Conservation (phyloP, 2,329 filamentous ascomycete genomes). For the Penicillium sp. region DNA sequence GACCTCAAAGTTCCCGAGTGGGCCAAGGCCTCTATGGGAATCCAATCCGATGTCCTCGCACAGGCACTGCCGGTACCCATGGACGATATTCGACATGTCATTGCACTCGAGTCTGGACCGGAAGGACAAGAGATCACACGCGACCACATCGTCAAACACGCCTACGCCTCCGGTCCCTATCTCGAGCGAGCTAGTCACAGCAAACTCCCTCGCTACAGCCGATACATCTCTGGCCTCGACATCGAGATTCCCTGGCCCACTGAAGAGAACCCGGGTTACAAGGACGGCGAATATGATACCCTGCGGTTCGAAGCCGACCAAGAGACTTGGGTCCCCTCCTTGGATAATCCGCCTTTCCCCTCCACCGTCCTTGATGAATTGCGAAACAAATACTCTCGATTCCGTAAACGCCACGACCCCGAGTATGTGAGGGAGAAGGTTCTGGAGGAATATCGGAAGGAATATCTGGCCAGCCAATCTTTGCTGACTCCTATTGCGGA, state of each 20-base stretch:
- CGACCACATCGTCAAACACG: conserved; percentile 78
- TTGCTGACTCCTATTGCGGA: conserved; percentile 55
- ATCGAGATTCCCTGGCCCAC: conserved; percentile 77
- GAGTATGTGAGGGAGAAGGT: conserved; percentile 71
- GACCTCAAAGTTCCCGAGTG: conserved; percentile 48
- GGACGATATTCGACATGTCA: conserved; percentile 77
- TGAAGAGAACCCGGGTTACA: conserved; percentile 50
- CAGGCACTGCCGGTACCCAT: conserved; percentile 66
- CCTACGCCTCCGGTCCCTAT: conserved; percentile 59
- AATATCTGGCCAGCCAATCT: conserved; percentile 49
- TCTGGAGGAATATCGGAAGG: conserved; percentile 58
- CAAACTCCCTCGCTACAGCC: conserved; percentile 44
- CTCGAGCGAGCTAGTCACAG: conserved; percentile 56
- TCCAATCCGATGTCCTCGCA: conserved; percentile 49
- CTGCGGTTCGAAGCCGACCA: conserved; percentile 74
- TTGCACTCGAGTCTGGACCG: conserved; percentile 67
- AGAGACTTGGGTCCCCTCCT: conserved; percentile 75
- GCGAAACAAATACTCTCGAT: conserved; percentile 78
- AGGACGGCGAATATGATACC: conserved; percentile 70
- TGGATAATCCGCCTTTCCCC: conserved; percentile 80
- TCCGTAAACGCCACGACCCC: conserved; percentile 77
- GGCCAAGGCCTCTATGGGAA: conserved; percentile 40
- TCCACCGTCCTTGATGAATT: conserved; percentile 80
- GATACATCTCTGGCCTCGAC: conserved; percentile 71
- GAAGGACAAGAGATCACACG: conserved; percentile 61